A percentile compares a stretch with the other conserved stretches of the same genome.
phyloP scores from a whole-genome alignment of 1,139 yeast genomes.

The Suhomyces wounanorum region DNA sequence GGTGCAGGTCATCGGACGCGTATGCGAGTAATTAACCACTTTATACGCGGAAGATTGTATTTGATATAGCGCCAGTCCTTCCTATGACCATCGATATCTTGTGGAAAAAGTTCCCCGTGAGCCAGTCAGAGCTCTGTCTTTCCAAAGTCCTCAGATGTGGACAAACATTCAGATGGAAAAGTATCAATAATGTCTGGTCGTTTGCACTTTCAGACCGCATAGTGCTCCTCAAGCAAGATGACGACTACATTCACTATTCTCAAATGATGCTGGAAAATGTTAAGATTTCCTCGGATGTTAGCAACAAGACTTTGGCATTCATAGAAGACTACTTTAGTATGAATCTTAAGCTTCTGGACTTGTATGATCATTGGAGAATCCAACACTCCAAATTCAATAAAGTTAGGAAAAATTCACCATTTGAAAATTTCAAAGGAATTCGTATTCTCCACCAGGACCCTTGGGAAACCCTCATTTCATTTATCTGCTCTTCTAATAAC shows the following conservation, averaged over 20 bases:
- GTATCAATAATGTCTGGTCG: conserved; percentile 60
- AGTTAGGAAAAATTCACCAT: conserved; percentile 35
- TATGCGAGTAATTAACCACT: conserved; percentile 7
- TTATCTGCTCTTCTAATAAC: conserved; percentile 94
- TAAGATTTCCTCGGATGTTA: neutral
- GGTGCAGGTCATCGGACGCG: conserved; percentile 10
- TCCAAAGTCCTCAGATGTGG: conserved; percentile 82
- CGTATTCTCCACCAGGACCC: conserved; percentile 91
- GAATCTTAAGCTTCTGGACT: conserved; percentile 49
- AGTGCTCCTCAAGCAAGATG: conserved; percentile 54
- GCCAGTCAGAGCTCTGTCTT: conserved; percentile 55
- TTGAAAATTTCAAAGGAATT: conserved; percentile 61
- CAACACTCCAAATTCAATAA: conserved; percentile 49
- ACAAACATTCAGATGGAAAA: conserved; percentile 78
- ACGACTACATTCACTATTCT: conserved; percentile 31
- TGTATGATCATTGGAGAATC: conserved; percentile 64
- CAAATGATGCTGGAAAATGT: conserved; percentile 25
- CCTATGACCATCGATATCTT: conserved; percentile 13
- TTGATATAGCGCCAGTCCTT: neutral
- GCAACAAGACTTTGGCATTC: conserved; percentile 36
- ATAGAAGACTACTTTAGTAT: conserved; percentile 73
- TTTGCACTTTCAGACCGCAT: conserved; percentile 53
- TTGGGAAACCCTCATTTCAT: conserved; percentile 90
- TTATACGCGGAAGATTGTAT: neutral
- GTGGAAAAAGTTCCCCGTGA: conserved; percentile 21